These are phyloP conservation scores for Heracleum sosnowskyi DNA, from an alignment of 129 eudicot species.

Conservation along the genomic window DNA sequence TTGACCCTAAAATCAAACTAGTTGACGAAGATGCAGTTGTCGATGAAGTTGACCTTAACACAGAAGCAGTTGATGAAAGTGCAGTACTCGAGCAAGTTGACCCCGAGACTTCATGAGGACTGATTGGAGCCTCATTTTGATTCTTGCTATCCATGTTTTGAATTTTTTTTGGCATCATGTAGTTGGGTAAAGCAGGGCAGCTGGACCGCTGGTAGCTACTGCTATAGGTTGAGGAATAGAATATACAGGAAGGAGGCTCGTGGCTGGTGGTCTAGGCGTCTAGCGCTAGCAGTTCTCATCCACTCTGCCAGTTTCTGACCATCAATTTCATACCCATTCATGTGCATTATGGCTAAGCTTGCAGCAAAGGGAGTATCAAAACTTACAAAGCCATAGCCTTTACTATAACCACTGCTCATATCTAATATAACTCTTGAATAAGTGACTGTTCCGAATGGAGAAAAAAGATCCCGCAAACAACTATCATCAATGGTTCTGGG, in stretches of 20 bases:
- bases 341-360: conserved; percentile 16
- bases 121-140: not conserved
- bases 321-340: conserved; percentile 26
- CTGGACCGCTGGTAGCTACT: not conserved
- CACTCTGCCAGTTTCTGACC: conserved; percentile 25
- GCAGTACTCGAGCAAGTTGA: not conserved
- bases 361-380: conserved; percentile 25
- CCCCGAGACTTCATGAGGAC: conserved; percentile 3
- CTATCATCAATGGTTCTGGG: conserved; percentile 16
- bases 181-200: not conserved
- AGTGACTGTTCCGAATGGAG: conserved; percentile 22
- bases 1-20: not conserved
- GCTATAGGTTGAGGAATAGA: not conserved
- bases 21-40: not conserved
- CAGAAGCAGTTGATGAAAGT: not conserved
- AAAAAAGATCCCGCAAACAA: conserved; percentile 24
- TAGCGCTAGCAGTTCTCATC: conserved; percentile 12
- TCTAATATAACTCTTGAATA: conserved; percentile 3
- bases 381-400: conserved; percentile 27
- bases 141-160: not conserved
- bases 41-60: not conserved
- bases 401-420: conserved; percentile 18
- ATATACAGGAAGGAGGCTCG: not conserved
- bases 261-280: not conserved
- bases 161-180: not conserved